Evolutionary conservation across 495 filamentous ascomycete genomes (phyloP), one percentile per base, ranked within the genome.

Genomic region (Penicillium atrosanguineum): DNA sequence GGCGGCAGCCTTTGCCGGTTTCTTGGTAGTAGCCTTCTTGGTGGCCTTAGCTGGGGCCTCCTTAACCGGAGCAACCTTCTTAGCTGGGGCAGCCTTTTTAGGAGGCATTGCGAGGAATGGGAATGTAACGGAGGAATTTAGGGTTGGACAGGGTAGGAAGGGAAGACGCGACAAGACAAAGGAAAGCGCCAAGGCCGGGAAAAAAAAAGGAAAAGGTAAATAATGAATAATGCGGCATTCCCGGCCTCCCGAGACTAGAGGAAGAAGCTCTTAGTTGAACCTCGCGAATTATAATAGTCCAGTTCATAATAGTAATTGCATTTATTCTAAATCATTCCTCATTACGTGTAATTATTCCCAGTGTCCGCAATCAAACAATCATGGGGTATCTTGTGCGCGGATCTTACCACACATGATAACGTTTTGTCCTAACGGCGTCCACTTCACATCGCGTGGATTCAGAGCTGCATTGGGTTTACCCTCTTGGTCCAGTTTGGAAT

Each of bases 331-430:
- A 34, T 34, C 31, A 34, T 34, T 34, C 12, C 7, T 40, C 16
- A 40, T 40, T 18, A 40, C 38, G 16, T 20, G 38, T 39, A 18
- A 40, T 20, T 19, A 40, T 19, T 19, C 38, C 38, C 16, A 38
- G 14, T 18, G n/a, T 18, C 16, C 37, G 1, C 37, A 18, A n/a
- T 39, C 37, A 14, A 5, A 14, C n/a, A 40, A 37, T 59, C 31
- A 26, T 38, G 53, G 25, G 26, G 40, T 25, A 37, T 61, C 46
- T 37, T 47, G 52, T 41, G 23, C 51, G 38, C 72, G 65, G 20
- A 80, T 80, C 57, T 76, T 79, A 20, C 86, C 89, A 60, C 84
- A 90, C 69, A 95, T 80, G 6, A 94, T 87, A 6, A 93, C 84
- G 72, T 93, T 90, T 38, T 74, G 70, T 16, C 89, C 90, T 36